Conservation (phyloP, 805 yeast species). For the Kuraishia borneana region DNA sequence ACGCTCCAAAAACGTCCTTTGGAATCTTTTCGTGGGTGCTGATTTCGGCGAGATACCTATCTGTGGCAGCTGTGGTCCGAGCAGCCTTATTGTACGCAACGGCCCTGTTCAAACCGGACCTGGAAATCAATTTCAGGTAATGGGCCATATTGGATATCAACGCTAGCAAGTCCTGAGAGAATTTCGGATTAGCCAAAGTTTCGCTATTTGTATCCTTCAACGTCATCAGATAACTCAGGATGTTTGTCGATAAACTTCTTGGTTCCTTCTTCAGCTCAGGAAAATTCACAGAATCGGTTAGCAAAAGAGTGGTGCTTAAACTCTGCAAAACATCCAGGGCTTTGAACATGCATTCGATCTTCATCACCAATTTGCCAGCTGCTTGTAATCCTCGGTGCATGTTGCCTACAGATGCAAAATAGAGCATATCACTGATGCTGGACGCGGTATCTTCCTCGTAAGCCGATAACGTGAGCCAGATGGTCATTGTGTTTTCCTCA, state of each 20-base stretch:
- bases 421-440: constrained; percentile 84
- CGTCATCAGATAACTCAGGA: constrained; percentile 81
- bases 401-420: constrained; percentile 66
- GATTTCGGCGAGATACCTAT: constrained; percentile 46
- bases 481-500: constrained; percentile 42
- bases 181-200: constrained; percentile 18
- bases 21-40: constrained; percentile 32
- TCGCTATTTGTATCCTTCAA: constrained; percentile 45
- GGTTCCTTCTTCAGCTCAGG: constrained; percentile 48
- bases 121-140: constrained; percentile 72
- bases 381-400: constrained; percentile 56
- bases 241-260: constrained; percentile 75
- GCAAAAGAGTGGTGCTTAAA: constrained; percentile 9
- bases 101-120: constrained; percentile 72
- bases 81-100: constrained; percentile 51
- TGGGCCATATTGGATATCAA: constrained; percentile 90
- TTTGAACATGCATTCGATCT: constrained; percentile 64
- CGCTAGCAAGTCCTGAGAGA: constrained; percentile 60
- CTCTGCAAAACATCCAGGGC: constrained; percentile 49
- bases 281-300: constrained; percentile 6
- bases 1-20: constrained; percentile 23
- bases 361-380: constrained; percentile 61
- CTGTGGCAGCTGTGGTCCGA: constrained; percentile 50
- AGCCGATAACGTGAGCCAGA: constrained; percentile 81
- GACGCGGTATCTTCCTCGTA: constrained; percentile 88